Conservation (phyloP, 2,329 filamentous ascomycete species). For the Massarina eburnea region DNA sequence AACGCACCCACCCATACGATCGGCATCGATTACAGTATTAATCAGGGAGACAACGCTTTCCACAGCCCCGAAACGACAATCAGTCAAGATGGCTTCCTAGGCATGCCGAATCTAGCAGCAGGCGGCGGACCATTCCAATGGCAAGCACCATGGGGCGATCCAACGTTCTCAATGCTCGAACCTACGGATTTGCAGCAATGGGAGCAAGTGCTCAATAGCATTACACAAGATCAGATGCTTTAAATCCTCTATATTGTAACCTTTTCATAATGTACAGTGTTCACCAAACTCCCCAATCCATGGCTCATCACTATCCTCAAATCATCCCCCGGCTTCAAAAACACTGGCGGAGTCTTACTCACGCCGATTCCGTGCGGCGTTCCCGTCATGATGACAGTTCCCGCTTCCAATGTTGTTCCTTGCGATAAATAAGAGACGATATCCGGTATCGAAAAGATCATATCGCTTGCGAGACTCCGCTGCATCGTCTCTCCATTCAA, state of each 20-base stretch:
- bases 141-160: slow-evolving; percentile 19
- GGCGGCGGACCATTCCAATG: slow-evolving; percentile 14
- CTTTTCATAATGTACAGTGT: slow-evolving; percentile 16
- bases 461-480: slow-evolving; percentile 45
- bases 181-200: slow-evolving; percentile 18
- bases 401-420: slow-evolving; percentile 42
- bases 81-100: slow-evolving; percentile 5
- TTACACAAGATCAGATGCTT: slow-evolving; percentile 15
- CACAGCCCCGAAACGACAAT: slow-evolving; percentile 9
- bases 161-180: slow-evolving; percentile 15
- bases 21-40: not conserved
- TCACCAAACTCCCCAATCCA: slow-evolving; percentile 20
- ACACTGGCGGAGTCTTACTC: slow-evolving; percentile 45
- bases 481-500: slow-evolving; percentile 51
- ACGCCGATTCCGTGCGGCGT: slow-evolving; percentile 49
- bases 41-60: not conserved
- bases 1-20: not conserved
- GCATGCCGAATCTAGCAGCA: slow-evolving; percentile 7
- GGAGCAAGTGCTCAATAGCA: slow-evolving; percentile 19
- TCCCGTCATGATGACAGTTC: slow-evolving; percentile 51
- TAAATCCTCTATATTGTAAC: not conserved
- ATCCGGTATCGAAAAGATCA: slow-evolving; percentile 48
- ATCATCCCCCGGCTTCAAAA: slow-evolving; percentile 43
- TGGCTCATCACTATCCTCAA: slow-evolving; percentile 42
- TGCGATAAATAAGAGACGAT: slow-evolving; percentile 48